Evolutionary conservation across 768 basidiomycete species (phyloP), one percentile per base, ranked within the genome.

Genomic region (Aureoboletus auriporus): DNA sequence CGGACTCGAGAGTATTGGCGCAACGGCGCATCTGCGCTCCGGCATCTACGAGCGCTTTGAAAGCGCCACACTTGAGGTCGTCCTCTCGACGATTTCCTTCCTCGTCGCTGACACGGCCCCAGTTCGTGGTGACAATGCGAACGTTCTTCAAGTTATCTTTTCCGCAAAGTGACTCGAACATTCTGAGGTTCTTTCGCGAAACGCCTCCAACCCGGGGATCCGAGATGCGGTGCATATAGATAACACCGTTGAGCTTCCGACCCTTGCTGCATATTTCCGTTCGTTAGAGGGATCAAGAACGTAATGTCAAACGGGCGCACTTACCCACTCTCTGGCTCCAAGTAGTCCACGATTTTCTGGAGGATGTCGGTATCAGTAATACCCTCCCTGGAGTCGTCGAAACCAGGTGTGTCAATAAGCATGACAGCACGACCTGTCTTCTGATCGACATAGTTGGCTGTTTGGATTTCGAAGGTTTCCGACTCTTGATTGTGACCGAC

Each of bases 121-220:
- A 77, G 71, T 71, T 76, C 13, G 67, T 77, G 1, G 77, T 77
- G 33, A 70, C 69, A 41, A 78, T 67, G 5, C 72, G 60, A n/a
- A 78, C 73, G 43, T 71, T 76, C 37, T 58, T 49, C 12, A 77
- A 67, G 9, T 71, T 63, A 12, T 51, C 58, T 20, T 71, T 67
- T 1, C 77, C 76, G 41, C 76, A 79, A 20, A 79, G 64, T 47
- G 71, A 63, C 14, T 68, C 52, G 58, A 78, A 76, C 63, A 76
- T 68, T 26, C 63, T 58, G 44, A 75, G 72, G 49, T 73, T 75
- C 51, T 69, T 67, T 11, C 61, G 63, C 7, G 73, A 70, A 41
- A 69, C 69, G 5, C 71, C 70, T 7, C 71, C 71, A 47, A 78
- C 64, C 14, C 75, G 64, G 55, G 68, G 62, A 49, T 76, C 76